These are phyloP conservation scores for Iberis amara DNA, from an alignment of 441 rosid genomes.

Conservation along the genomic window DNA sequence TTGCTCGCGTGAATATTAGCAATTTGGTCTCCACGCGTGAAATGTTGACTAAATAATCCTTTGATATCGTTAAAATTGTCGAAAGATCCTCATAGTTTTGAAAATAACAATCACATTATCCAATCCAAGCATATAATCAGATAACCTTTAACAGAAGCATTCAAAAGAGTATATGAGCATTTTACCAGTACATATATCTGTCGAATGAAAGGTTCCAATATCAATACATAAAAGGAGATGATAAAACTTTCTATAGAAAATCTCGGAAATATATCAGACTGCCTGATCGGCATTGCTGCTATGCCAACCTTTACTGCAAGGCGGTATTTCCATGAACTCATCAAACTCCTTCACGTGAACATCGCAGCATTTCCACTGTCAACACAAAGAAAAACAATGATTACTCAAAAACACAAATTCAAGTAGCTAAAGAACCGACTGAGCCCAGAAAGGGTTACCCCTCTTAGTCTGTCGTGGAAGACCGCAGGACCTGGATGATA, in stretches of 20 bases:
- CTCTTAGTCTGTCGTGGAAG: conserved; percentile 82
- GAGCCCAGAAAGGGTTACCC: conserved; percentile 32
- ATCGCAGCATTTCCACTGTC: conserved; percentile 94
- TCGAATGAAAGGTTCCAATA: neutral
- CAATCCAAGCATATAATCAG: neutral
- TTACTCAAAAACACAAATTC: neutral
- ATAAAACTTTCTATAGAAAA: conserved; percentile 1
- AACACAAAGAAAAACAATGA: neutral
- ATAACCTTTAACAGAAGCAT: conserved; percentile 2
- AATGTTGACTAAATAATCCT: too few relatives aligned
- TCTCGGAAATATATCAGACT: conserved; percentile 7
- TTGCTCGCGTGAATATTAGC: too few relatives aligned
- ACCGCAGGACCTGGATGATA: conserved; percentile 93
- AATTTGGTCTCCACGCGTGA: too few relatives aligned
- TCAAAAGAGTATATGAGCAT: conserved; percentile 2
- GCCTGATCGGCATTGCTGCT: conserved; percentile 37
- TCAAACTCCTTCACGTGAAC: conserved; percentile 86
- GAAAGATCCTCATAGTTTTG: too few relatives aligned
- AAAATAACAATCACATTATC: too few relatives aligned
- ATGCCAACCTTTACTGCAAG: conserved; percentile 97
- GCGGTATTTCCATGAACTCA: conserved; percentile 85
- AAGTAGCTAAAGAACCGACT: neutral
- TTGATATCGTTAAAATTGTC: too few relatives aligned
- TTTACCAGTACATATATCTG: conserved; percentile 10
- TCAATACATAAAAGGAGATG: neutral